These are phyloP conservation scores for Bimuria novae-zelandiae DNA, from an alignment of 2,329 filamentous ascomycete genomes.

Conservation along the genomic window DNA sequence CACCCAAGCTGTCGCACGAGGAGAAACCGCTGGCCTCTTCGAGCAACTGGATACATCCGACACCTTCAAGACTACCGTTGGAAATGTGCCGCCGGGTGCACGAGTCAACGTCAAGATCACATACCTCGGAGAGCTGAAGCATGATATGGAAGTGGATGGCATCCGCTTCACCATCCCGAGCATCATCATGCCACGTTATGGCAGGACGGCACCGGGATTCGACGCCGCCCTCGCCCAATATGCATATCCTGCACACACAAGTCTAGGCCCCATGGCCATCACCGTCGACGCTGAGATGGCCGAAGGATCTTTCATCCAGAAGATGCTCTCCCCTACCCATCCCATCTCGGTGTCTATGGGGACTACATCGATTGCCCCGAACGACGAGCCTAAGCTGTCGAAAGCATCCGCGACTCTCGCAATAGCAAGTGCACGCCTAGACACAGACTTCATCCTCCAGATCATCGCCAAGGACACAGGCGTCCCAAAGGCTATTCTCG, in stretches of 20 bases:
- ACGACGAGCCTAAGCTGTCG: conserved; percentile 57
- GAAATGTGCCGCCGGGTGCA: conserved; percentile 66
- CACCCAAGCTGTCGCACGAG: conserved; percentile 60
- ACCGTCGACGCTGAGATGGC: conserved; percentile 65
- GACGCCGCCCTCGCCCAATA: conserved; percentile 17
- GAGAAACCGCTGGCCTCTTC: conserved; percentile 67
- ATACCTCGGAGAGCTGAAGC: conserved; percentile 73
- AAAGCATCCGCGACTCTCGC: conserved; percentile 67
- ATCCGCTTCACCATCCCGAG: conserved; percentile 72
- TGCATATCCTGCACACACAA: conserved; percentile 13
- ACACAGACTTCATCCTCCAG: conserved; percentile 70
- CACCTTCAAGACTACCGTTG: conserved; percentile 70
- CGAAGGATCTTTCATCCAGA: conserved; percentile 60
- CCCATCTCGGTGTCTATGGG: conserved; percentile 69
- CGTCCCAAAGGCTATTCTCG: conserved; percentile 67
- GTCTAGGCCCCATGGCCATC: conserved; percentile 55
- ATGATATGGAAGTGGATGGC: conserved; percentile 70
- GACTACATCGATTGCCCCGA: conserved; percentile 54
- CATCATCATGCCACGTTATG: conserved; percentile 69
- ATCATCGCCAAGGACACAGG: conserved; percentile 64
- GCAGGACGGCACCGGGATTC: conserved; percentile 48
- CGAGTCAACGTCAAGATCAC: conserved; percentile 65
- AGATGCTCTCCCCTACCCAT: conserved; percentile 69
- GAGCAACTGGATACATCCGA: conserved; percentile 67
- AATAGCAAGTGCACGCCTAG: conserved; percentile 58